Conservation (phyloP, 306 rosid species). For the Purshia tridentata region DNA sequence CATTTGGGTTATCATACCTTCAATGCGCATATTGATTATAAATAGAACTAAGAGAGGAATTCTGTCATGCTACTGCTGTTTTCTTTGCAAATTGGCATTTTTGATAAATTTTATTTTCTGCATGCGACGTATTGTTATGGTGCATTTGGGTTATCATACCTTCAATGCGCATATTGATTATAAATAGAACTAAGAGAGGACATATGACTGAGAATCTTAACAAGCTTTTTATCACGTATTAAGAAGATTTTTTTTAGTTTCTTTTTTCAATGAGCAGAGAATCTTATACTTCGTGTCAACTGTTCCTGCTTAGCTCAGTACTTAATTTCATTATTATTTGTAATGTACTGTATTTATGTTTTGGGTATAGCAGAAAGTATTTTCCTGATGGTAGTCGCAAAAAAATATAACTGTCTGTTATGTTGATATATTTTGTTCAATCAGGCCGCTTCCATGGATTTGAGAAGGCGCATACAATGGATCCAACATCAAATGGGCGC, state of each 20-base stretch:
- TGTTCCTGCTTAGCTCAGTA: not conserved
- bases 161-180: not conserved
- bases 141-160: not conserved
- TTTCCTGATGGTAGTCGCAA: conserved; percentile 8
- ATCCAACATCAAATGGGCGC: conserved; percentile 80
- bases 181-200: not conserved
- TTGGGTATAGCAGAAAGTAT: not conserved
- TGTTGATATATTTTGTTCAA: conserved; percentile 24
- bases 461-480: conserved; percentile 81
- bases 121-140: not conserved
- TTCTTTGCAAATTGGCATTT: not conserved
- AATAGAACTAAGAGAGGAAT: not conserved
- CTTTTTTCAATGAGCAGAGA: not conserved
- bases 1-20: not conserved
- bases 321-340: not conserved
- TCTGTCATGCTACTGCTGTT: not conserved
- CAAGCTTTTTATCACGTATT: not conserved
- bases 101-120: not conserved
- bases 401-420: conserved; percentile 9
- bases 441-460: conserved; percentile 97
- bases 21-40: not conserved
- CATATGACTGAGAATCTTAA: not conserved
- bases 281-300: not conserved
- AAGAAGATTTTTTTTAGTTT: not conserved
- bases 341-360: not conserved